Evolutionary conservation across 441 rosid genomes (phyloP).

Genomic region (Eutrema salsugineum): DNA sequence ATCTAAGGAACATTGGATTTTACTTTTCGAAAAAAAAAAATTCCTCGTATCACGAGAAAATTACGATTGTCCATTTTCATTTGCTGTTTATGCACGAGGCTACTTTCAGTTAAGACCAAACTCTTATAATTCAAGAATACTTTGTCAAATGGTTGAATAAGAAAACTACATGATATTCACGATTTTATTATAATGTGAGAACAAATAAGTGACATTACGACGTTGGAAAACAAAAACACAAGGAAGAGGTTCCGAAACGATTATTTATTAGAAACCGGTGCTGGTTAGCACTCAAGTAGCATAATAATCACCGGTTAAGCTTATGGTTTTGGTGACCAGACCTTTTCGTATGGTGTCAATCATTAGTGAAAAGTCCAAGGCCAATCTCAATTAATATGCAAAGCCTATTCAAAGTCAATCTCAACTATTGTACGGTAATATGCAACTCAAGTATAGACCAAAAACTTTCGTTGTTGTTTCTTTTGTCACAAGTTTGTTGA

Average conservation of each 20-base stretch:
- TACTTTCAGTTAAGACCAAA: constrained; percentile 26
- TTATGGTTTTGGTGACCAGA: background rate
- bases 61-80: background rate
- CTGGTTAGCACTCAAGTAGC: background rate
- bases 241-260: background rate
- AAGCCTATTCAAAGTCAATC: background rate
- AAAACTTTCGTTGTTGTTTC: background rate
- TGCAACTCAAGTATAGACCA: constrained; percentile 9
- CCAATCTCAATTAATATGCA: background rate
- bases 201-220: background rate
- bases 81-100: constrained; percentile 8
- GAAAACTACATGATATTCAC: background rate
- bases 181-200: background rate
- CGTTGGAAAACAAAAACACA: background rate
- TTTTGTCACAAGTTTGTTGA: background rate
- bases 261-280: background rate
- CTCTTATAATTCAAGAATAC: background rate
- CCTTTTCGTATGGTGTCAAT: background rate
- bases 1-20: background rate
- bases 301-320: background rate
- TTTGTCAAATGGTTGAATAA: constrained; percentile 23
- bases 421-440: constrained; percentile 6
- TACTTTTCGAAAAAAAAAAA: background rate
- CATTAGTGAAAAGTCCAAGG: constrained; percentile 4
- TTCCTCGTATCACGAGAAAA: constrained; percentile 19